A percentile compares a stretch with the other conserved stretches of the same genome.
Evolutionary conservation across 2,329 filamentous ascomycete species (phyloP).

Genomic region (Ophiosphaerella narmari): DNA sequence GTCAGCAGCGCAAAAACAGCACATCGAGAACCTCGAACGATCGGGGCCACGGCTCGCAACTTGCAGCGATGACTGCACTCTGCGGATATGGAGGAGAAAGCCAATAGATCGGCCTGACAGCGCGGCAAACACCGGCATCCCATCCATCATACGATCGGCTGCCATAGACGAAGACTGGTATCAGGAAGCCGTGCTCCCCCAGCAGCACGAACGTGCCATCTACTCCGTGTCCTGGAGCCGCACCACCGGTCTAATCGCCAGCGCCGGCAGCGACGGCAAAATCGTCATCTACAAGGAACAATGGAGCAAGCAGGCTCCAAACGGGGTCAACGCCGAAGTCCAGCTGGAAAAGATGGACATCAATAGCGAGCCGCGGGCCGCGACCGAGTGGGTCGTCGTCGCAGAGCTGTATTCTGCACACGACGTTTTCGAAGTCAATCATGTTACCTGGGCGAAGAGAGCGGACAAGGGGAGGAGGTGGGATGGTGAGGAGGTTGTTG

Average conservation of each 20-base stretch:
- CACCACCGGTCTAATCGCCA: slow-evolving; percentile 77
- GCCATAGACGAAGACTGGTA: slow-evolving; percentile 81
- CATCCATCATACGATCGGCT: slow-evolving; percentile 82
- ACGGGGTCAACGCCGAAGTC: slow-evolving; percentile 21
- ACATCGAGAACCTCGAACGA: slow-evolving; percentile 45
- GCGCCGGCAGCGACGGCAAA: slow-evolving; percentile 74
- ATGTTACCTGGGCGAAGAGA: slow-evolving; percentile 83
- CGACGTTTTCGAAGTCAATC: slow-evolving; percentile 92
- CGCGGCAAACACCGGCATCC: slow-evolving; percentile 65
- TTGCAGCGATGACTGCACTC: slow-evolving; percentile 81
- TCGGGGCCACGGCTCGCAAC: slow-evolving; percentile 69
- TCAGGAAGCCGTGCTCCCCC: slow-evolving; percentile 75
- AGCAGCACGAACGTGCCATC: slow-evolving; percentile 76
- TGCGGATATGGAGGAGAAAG: slow-evolving; percentile 77
- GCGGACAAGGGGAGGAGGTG: slow-evolving; percentile 67
- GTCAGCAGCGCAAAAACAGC: slow-evolving; percentile 38
- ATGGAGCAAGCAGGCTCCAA: slow-evolving; percentile 23
- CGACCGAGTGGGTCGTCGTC: slow-evolving; percentile 71
- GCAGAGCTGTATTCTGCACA: slow-evolving; percentile 75
- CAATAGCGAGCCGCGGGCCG: slow-evolving; percentile 14
- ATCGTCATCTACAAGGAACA: slow-evolving; percentile 29
- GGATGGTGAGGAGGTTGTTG: slow-evolving; percentile 78
- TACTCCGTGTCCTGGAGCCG: slow-evolving; percentile 87
- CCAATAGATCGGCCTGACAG: slow-evolving; percentile 56
- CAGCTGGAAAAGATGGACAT: slow-evolving; percentile 18